Percentiles rank a stretch among this genome's conserved stretches.
Conservation (phyloP, 768 basidiomycete species). For the Leucosporidium yakuticum region DNA sequence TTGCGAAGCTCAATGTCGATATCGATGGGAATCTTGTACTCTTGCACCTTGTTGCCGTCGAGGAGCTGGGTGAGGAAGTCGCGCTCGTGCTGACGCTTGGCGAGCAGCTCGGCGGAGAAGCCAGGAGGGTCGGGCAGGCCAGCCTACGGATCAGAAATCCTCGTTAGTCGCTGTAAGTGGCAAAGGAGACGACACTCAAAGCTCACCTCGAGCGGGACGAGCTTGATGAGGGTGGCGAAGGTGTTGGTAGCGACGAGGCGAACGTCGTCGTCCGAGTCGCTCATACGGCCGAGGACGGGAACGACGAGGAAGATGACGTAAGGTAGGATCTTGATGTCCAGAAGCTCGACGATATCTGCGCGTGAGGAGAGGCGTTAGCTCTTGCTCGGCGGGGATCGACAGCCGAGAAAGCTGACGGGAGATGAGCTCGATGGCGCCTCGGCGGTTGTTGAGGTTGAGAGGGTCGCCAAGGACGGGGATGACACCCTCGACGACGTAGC, state of each 20-base stretch:
- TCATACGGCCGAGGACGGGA: slow-evolving; percentile 94
- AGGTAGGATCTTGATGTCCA: slow-evolving; percentile 90
- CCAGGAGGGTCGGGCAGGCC: slow-evolving; percentile 94
- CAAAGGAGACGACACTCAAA: not conserved
- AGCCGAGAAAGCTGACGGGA: slow-evolving; percentile 60
- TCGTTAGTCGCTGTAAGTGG: not conserved
- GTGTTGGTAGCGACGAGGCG: slow-evolving; percentile 93
- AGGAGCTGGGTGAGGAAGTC: slow-evolving; percentile 88
- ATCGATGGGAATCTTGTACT: slow-evolving; percentile 73
- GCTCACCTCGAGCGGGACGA: slow-evolving; percentile 90
- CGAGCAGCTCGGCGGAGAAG: slow-evolving; percentile 79
- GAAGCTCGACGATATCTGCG: slow-evolving; percentile 78
- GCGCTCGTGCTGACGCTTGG: slow-evolving; percentile 77
- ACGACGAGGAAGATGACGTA: slow-evolving; percentile 97
- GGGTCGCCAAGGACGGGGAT: slow-evolving; percentile 78
- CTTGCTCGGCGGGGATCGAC: not conserved
- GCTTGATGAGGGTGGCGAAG: slow-evolving; percentile 93
- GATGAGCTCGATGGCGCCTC: slow-evolving; percentile 83
- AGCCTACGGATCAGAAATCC: slow-evolving; percentile 52
- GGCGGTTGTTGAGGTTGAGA: slow-evolving; percentile 63
- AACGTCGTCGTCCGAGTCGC: slow-evolving; percentile 83
- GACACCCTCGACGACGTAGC: slow-evolving; percentile 74
- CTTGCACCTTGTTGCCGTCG: slow-evolving; percentile 89
- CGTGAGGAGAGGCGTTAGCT: not conserved
- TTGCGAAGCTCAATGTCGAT: slow-evolving; percentile 93